Evolutionary conservation across 2,329 filamentous ascomycete species (phyloP).

Genomic region (Dactylonectria macrodidyma): DNA sequence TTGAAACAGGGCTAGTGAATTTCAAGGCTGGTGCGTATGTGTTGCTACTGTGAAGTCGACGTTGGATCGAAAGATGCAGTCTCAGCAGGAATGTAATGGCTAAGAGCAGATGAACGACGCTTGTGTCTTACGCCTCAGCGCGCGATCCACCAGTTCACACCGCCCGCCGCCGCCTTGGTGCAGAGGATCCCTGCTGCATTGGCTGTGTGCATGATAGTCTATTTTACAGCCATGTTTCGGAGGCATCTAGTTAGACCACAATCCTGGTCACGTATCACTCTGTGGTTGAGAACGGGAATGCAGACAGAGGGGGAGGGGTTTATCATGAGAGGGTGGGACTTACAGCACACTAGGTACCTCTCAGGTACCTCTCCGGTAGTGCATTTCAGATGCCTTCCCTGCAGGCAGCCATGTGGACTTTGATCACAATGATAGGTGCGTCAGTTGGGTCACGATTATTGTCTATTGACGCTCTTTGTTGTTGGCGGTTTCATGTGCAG

Average conservation of each 20-base stretch:
- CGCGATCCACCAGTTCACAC: slow-evolving; percentile 3
- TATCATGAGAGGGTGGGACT: no score
- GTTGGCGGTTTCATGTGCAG: background rate
- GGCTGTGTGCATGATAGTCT: background rate
- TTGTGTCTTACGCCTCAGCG: background rate
- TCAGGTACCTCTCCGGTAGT: no score
- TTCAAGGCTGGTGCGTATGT: background rate
- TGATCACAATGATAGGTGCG: background rate
- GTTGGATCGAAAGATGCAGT: background rate
- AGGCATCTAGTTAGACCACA: background rate
- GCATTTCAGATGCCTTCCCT: no score
- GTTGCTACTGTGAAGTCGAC: background rate
- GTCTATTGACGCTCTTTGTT: background rate
- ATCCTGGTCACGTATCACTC: background rate
- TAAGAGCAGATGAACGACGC: background rate
- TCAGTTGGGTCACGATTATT: background rate
- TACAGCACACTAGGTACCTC: no score
- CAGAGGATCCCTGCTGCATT: background rate
- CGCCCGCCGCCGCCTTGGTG: background rate
- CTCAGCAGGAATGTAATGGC: background rate
- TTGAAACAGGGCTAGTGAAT: background rate
- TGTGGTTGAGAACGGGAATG: background rate
- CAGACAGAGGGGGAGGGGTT: no score
- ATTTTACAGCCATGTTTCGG: background rate
- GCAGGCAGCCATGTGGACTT: background rate